Evolutionary conservation across 176 grass and related monocot species (phyloP).

Genomic region (Puya raimondii): DNA sequence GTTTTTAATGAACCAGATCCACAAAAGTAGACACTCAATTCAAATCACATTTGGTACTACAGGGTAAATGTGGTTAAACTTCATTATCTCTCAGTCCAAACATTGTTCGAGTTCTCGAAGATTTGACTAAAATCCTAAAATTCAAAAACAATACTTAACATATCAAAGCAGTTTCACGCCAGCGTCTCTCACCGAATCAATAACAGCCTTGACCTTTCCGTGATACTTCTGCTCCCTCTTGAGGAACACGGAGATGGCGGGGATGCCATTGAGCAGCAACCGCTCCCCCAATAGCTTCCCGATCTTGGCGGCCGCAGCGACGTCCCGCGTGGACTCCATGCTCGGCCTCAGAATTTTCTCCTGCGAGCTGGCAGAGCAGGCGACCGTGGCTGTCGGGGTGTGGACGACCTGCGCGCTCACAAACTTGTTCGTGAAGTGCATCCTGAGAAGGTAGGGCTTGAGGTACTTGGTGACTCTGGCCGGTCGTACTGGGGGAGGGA

Average conservation of each 20-base stretch:
- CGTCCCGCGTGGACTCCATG: conserved; percentile 58
- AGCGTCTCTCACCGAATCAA: conserved; percentile 60
- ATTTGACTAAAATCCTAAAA: too few relatives aligned
- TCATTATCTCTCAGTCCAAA: too few relatives aligned
- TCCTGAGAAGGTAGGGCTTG: conserved; percentile 65
- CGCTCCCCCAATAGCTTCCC: conserved; percentile 72
- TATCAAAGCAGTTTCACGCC: conserved; percentile 60
- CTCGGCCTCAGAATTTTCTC: conserved; percentile 58
- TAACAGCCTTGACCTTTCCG: conserved; percentile 68
- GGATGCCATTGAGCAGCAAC: conserved; percentile 62
- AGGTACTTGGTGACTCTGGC: conserved; percentile 44
- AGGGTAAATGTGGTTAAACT: too few relatives aligned
- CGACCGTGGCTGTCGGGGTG: conserved; percentile 44
- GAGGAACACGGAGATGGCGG: conserved; percentile 65
- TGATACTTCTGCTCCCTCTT: conserved; percentile 79
- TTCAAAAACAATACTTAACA: not conserved
- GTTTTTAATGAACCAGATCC: too few relatives aligned
- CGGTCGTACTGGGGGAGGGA: conserved; percentile 53
- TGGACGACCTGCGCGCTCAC: conserved; percentile 65
- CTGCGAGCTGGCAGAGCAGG: conserved; percentile 61
- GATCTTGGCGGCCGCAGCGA: conserved; percentile 58
- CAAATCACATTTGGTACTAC: too few relatives aligned
- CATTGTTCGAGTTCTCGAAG: too few relatives aligned
- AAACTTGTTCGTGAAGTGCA: conserved; percentile 72
- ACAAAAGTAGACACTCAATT: too few relatives aligned